phyloP scores from a whole-genome alignment of 2,329 filamentous ascomycete species.

The Geosmithia putterillii region DNA sequence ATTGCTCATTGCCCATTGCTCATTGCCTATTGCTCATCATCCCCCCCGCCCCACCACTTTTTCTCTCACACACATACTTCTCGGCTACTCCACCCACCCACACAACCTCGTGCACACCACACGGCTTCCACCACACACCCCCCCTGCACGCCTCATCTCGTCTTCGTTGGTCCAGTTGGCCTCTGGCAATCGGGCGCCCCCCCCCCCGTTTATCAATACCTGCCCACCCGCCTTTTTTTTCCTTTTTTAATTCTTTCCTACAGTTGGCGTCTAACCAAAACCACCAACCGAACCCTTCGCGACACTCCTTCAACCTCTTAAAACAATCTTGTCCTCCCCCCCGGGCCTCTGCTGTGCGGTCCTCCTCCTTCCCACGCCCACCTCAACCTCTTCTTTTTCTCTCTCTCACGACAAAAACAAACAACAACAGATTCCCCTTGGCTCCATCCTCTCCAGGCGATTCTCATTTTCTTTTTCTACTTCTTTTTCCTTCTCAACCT shows the following conservation, averaged over 20 bases:
- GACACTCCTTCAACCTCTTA: conserved; percentile 23
- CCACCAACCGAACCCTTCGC: conserved; percentile 12
- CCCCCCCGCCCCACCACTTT: too few relatives aligned
- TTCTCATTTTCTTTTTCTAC: not conserved
- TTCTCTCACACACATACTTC: too few relatives aligned
- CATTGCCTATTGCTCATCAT: too few relatives aligned
- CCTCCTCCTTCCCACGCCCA: not conserved
- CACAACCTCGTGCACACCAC: not conserved
- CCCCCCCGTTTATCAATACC: not conserved
- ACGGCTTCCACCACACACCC: not conserved
- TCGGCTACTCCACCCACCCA: not conserved
- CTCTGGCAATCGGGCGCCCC: not conserved
- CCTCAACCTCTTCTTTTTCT: not conserved
- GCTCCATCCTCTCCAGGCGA: not conserved
- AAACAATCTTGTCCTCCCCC: not conserved
- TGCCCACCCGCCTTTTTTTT: not conserved
- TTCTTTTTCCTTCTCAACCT: not conserved
- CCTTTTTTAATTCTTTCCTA: not conserved
- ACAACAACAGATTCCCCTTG: not conserved
- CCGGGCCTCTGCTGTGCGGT: not conserved
- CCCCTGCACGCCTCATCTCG: not conserved
- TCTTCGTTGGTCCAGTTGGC: not conserved
- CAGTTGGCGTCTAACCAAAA: not conserved
- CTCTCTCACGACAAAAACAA: conserved; percentile 1
- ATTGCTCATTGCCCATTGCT: too few relatives aligned